Evolutionary conservation across 257 asterid species (phyloP).

Genomic region (Nyctanthes arbortristis): DNA sequence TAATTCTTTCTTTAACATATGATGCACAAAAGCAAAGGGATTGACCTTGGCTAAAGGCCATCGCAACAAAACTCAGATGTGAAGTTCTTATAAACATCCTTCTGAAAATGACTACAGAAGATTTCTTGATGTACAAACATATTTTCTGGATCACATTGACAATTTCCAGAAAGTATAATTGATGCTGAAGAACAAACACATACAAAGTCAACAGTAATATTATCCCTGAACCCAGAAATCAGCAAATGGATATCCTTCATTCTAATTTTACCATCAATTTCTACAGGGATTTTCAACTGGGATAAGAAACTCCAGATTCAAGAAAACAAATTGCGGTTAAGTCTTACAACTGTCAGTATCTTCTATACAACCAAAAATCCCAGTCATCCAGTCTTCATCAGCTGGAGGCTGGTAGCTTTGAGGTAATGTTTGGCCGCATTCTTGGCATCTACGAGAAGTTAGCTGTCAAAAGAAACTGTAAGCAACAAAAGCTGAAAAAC

Average conservation of each 20-base stretch:
- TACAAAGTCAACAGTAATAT: not conserved
- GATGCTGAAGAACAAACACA: not conserved
- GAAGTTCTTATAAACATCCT: not conserved
- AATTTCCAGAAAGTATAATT: not conserved
- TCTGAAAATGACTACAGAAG: not conserved
- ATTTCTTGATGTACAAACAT: not conserved
- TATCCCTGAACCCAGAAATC: not conserved
- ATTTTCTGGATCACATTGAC: not conserved
- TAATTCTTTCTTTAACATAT: too few species aligned
- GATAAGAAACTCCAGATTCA: not conserved
- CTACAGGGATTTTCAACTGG: not conserved
- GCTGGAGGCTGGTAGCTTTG: constrained; percentile 67
- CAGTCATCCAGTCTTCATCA: constrained; percentile 74
- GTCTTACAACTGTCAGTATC: constrained; percentile 64
- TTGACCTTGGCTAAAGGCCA: not conserved
- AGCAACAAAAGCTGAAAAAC: not conserved
- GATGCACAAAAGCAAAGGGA: not conserved
- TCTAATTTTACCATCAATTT: not conserved
- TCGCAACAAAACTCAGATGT: not conserved
- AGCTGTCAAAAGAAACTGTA: constrained; percentile 38
- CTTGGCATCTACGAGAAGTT: constrained; percentile 60
- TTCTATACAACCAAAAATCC: constrained; percentile 71
- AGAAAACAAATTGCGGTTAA: not conserved
- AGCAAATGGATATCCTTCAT: not conserved
- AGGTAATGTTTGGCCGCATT: constrained; percentile 76